These are phyloP conservation scores for Globisporangium cystogenes DNA, from an alignment of 352 stramenopile species.

Conservation along the genomic window DNA sequence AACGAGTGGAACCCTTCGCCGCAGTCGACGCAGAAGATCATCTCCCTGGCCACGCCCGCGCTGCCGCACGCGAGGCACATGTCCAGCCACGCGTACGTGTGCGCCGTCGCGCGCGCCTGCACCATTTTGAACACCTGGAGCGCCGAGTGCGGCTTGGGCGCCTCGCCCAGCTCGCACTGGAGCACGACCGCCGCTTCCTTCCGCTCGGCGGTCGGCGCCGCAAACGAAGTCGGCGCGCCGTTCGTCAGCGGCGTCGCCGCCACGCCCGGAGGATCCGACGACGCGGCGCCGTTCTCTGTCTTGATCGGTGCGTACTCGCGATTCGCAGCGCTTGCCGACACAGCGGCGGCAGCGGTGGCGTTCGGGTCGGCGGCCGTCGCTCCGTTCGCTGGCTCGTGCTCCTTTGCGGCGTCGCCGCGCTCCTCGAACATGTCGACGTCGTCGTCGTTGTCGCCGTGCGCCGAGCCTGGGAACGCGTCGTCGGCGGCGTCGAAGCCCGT, in stretches of 20 bases:
- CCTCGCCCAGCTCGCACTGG: slow-evolving; percentile 57
- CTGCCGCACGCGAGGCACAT: slow-evolving; percentile 89
- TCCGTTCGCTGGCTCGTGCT: slow-evolving; percentile 4
- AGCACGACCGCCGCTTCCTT: slow-evolving; percentile 21
- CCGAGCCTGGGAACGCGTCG: slow-evolving; percentile 24
- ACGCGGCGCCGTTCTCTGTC: not conserved
- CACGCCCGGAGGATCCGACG: not conserved
- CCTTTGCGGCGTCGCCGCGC: slow-evolving; percentile 13
- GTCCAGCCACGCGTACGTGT: slow-evolving; percentile 90
- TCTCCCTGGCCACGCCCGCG: slow-evolving; percentile 60
- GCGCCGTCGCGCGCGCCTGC: slow-evolving; percentile 72
- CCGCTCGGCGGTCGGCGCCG: not conserved
- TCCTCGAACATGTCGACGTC: slow-evolving; percentile 16
- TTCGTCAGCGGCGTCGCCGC: not conserved
- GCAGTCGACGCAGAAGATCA: slow-evolving; percentile 96
- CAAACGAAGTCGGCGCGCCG: not conserved
- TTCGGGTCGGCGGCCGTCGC: not conserved
- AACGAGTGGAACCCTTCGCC: slow-evolving; percentile 94
- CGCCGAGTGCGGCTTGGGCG: slow-evolving; percentile 49
- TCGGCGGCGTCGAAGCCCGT: not conserved
- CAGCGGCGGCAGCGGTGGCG: no score
- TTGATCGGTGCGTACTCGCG: not conserved
- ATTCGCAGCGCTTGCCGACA: not conserved
- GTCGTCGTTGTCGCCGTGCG: slow-evolving; percentile 16
- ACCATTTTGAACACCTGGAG: slow-evolving; percentile 67